phyloP scores from a whole-genome alignment of 2,329 filamentous ascomycete species.

The Beauveria sp. region DNA sequence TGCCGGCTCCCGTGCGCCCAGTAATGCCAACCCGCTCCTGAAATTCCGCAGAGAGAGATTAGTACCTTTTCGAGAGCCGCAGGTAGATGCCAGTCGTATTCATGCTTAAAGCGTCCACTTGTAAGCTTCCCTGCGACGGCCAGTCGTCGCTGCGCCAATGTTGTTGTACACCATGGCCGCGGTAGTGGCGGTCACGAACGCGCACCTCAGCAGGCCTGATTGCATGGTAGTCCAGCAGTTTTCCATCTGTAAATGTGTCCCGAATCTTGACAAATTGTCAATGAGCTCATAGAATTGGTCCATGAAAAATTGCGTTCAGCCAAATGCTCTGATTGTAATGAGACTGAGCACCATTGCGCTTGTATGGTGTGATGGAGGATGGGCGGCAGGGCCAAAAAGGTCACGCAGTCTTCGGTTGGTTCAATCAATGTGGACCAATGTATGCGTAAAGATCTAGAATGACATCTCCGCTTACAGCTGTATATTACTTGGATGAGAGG shows the following conservation, averaged over 20 bases:
- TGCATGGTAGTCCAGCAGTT: not conserved
- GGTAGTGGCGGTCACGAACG: constrained; percentile 1
- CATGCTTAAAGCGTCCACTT: not conserved
- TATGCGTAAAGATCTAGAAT: not conserved
- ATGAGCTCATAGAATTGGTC: not conserved
- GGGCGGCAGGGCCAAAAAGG: not conserved
- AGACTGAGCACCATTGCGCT: not conserved
- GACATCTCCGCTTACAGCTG: not conserved
- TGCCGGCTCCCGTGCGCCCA: too few relatives aligned
- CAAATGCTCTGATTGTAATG: constrained; percentile 10
- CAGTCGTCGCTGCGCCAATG: not conserved
- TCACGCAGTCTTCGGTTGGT: not conserved
- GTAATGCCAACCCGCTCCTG: too few relatives aligned
- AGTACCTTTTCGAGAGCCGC: too few relatives aligned
- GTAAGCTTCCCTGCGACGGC: too few relatives aligned
- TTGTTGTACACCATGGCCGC: not conserved
- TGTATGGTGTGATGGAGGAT: not conserved
- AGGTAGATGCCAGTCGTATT: not conserved
- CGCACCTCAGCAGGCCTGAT: not conserved
- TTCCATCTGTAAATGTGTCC: not conserved
- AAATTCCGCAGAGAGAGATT: too few relatives aligned
- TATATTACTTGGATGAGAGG: not conserved
- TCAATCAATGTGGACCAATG: not conserved
- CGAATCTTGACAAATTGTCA: not conserved
- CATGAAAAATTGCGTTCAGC: not conserved